Evolutionary conservation across 2,329 filamentous ascomycete genomes (phyloP), one percentile per base, ranked within the genome.

Genomic region (Pyricularia grisea): DNA sequence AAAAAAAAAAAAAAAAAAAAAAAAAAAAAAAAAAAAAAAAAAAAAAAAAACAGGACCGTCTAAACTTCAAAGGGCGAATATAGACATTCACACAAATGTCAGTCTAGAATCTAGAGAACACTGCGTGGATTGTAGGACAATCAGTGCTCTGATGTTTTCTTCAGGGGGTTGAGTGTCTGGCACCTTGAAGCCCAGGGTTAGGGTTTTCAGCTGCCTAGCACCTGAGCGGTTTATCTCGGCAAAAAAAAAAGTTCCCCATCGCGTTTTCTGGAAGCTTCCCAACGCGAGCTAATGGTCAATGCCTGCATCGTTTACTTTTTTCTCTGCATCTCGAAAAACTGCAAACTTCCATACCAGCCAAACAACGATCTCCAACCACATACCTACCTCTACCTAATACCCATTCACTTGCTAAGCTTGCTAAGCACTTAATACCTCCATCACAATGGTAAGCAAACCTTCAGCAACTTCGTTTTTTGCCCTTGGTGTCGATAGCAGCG

Each of bases 201-300:
- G 65, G 65, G 65, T 55, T 55, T n/a, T 3, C 4, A 67, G 27
- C n/a, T 10, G n/a, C 10, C 28, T 17, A 27, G n/a, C 27, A 14
- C 65, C 23, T 36, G 33, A 50, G 36, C 66, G 66, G 55, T 23
- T 50, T 55, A 27, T 58, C 17, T 61, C 25, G 10, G 66, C 27
- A 58, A 66, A 50, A 67, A 67, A 67, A 67, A 67, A 67, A 61
- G 66, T 67, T 67, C 65, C 23, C 65, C 33, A 50, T 67, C 65
- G 58, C 50, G 66, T 58, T 50, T 67, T 67, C 66, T 67, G 66
- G 66, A 67, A 67, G 28, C 66, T 67, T 67, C 66, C 27, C 36
- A 61, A 28, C 42, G 36, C 66, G 36, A 58, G 11, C 36, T 33
- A 36, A 66, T 25, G 23, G 42, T 50, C 63, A 65, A 50, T 55